A percentile compares a stretch with the other conserved stretches of the same genome.
Conservation (phyloP, 1,139 yeast genomes). For the Taphrina communis region DNA sequence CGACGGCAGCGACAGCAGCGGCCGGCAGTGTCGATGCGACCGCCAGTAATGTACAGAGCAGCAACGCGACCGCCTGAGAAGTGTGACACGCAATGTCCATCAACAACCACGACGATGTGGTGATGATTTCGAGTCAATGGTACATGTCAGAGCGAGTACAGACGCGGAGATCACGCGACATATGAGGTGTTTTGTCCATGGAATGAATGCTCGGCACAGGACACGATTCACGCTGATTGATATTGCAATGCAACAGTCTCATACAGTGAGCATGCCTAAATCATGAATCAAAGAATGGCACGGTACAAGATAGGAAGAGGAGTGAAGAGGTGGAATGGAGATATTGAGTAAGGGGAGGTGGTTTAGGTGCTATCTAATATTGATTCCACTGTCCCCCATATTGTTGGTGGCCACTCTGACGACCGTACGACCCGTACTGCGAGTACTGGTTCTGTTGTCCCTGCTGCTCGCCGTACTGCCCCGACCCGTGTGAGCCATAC, state of each 20-base stretch:
- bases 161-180: too few relatives aligned
- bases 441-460: conserved; percentile 32
- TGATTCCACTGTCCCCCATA: conserved; percentile 25
- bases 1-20: not conserved
- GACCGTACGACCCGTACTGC: conserved; percentile 37
- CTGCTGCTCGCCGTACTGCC: conserved; percentile 15
- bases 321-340: not conserved
- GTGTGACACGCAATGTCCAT: not conserved
- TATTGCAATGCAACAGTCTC: too few relatives aligned
- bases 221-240: too few relatives aligned
- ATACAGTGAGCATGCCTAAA: too few relatives aligned
- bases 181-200: too few relatives aligned
- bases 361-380: conserved; percentile 4
- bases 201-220: too few relatives aligned
- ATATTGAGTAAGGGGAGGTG: not conserved
- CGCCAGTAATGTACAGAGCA: conserved; percentile 15
- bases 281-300: too few relatives aligned
- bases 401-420: conserved; percentile 30
- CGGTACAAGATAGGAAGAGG: too few relatives aligned
- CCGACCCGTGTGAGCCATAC: conserved; percentile 14
- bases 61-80: not conserved
- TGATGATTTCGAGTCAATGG: too few relatives aligned
- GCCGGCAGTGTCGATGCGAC: conserved; percentile 26
- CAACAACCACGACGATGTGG: not conserved
- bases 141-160: too few relatives aligned